Evolutionary conservation across 345 rosid species (phyloP), one percentile per base, ranked within the genome.

Genomic region (Citrus unshiu): DNA sequence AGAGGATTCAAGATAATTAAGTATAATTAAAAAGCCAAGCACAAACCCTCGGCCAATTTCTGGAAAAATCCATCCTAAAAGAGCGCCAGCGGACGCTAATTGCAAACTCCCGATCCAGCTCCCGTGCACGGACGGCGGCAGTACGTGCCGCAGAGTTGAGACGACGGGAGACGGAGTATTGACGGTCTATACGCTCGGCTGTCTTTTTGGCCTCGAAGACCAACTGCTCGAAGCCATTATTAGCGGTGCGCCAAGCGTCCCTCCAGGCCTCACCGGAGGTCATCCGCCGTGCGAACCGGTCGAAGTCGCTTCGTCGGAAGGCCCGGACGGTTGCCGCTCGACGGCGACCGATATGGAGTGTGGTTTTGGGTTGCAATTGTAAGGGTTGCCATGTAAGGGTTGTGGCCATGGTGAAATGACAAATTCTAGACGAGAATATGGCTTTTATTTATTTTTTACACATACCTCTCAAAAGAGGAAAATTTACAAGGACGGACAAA

Each of bases 11-110:
- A 59, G 62, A 59, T 32, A 66, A 66, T 46, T 6, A 24, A 68
- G 25, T 46, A 32, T 63, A n/a, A 10, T 39, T 7, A 30, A n/a
- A 30, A 54, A 54, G 60, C 72, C 21, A 81, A 37, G 75, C 63
- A 81, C 85, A 68, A 78, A 93, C 98, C 95, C 95, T 84, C 1
- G 98, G 98, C 89, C 88, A 93, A 82, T 92, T 93, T 79, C 98
- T 85, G 66, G 86, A 64, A 46, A 95, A 91, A 84, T 95, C 99
- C 75, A 87, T 80, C 27, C 92, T 51, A 68, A 93, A 81, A 24
- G 85, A 72, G 70, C 97, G 87, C 91, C 94, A 93, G 1, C 97
- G 93, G 7, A 74, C 74, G 60, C 88, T 82, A 76, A 95, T 90
- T 75, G 87, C 91, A 27, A 87, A 79, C 75, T 95, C 97, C 76